Conservation (phyloP, 768 basidiomycete species). For the Rubroboletus pulcherrimus region DNA sequence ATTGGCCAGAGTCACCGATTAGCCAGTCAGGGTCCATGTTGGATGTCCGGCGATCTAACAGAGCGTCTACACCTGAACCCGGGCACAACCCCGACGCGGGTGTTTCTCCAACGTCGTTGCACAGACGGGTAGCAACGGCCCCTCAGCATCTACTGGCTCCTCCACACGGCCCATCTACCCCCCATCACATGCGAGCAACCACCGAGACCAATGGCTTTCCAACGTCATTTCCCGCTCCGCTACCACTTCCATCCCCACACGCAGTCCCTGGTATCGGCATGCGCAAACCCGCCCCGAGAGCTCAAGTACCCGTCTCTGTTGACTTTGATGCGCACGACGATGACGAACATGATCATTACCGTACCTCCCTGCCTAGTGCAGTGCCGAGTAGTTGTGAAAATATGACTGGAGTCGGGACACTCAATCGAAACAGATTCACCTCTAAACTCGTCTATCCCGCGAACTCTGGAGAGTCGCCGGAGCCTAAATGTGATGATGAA, state of each 20-base stretch:
- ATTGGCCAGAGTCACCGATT: conserved; percentile 33
- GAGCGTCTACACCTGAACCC: conserved; percentile 31
- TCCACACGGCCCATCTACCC: conserved; percentile 9
- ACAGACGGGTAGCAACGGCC: conserved; percentile 29
- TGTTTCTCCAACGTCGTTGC: conserved; percentile 26
- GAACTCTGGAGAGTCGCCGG: conserved; percentile 8
- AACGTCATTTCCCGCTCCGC: conserved; percentile 13
- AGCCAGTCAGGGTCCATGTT: conserved; percentile 35
- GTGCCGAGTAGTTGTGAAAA: conserved; percentile 51
- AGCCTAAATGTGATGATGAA: conserved; percentile 15
- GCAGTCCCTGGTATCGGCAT: conserved; percentile 37
- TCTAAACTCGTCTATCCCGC: conserved; percentile 18
- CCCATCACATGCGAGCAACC: conserved; percentile 34
- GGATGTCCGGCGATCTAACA: conserved; percentile 36
- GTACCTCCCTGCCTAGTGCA: conserved; percentile 50
- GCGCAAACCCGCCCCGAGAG: conserved; percentile 62
- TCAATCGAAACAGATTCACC: conserved; percentile 24
- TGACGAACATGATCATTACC: conserved; percentile 33
- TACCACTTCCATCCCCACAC: conserved; percentile 19
- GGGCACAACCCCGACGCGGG: conserved; percentile 21
- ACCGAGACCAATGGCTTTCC: conserved; percentile 30
- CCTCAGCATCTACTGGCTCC: conserved; percentile 27
- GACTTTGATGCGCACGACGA: conserved; percentile 37
- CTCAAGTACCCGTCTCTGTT: conserved; percentile 59
- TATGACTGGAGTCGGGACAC: conserved; percentile 64